A percentile compares a stretch with the other conserved stretches of the same genome.
Evolutionary conservation across 169 alveolate genomes (phyloP).

Genomic region (Plasmodium gallinaceum): DNA sequence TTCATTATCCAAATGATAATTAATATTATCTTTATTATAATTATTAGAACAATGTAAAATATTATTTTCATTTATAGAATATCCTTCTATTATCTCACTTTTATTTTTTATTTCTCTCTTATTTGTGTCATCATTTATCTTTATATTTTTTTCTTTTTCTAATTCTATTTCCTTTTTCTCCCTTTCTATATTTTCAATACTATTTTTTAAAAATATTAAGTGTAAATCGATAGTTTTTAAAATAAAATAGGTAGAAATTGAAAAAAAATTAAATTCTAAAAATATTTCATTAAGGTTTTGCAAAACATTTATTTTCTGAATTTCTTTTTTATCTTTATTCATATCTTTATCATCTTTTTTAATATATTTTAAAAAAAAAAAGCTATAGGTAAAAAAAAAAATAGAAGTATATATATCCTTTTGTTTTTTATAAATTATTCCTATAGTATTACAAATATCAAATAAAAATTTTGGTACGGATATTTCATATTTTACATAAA

Average conservation of each 20-base stretch:
- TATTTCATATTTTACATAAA: conserved; percentile 34
- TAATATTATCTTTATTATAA: neutral
- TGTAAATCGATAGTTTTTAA: conserved; percentile 44
- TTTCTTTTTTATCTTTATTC: neutral
- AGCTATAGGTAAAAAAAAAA: conserved; percentile 68
- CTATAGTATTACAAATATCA: conserved; percentile 29
- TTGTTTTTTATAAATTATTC: conserved; percentile 32
- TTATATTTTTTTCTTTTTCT: neutral
- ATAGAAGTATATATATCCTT: conserved; percentile 21
- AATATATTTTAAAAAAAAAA: conserved; percentile 16
- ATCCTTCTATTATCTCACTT: neutral
- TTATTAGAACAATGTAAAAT: no score
- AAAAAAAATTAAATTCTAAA: conserved; percentile 34
- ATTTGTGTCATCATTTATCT: neutral
- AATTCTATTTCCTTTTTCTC: neutral
- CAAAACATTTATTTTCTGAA: conserved; percentile 15
- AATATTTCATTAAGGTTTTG: conserved; percentile 44
- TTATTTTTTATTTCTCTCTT: neutral
- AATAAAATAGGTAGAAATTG: conserved; percentile 31
- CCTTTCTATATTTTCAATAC: conserved; percentile 12
- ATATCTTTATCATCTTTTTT: neutral
- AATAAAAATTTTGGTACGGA: conserved; percentile 24
- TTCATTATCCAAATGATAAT: neutral
- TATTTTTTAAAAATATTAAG: conserved; percentile 11
- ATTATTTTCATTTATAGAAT: no score